Conservation (phyloP, 208 protist species). For the Trypanosoma vivax region DNA sequence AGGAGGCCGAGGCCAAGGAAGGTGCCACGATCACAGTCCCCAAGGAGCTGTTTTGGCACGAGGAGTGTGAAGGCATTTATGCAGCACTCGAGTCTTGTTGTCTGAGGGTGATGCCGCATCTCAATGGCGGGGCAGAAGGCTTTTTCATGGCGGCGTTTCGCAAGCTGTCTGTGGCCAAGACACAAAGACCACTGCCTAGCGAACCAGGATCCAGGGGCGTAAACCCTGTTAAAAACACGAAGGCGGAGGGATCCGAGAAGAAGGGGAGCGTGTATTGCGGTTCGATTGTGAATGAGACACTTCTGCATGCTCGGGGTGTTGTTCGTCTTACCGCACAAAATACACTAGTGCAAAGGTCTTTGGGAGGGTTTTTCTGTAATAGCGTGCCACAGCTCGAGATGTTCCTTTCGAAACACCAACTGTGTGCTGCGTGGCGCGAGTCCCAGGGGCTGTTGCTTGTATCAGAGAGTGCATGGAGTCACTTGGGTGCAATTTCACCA, state of each 20-base stretch:
- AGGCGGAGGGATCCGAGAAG: not conserved
- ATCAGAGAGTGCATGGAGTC: slow-evolving; percentile 17
- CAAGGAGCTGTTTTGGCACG: slow-evolving; percentile 35
- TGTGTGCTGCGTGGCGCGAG: slow-evolving; percentile 33
- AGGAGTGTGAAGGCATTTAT: not conserved
- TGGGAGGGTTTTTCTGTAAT: slow-evolving; percentile 28
- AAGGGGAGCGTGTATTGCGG: not conserved
- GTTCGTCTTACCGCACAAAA: slow-evolving; percentile 12
- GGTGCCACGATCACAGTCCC: slow-evolving; percentile 11
- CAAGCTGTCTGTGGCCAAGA: slow-evolving; percentile 1
- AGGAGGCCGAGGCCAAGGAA: slow-evolving; percentile 32
- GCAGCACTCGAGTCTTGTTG: slow-evolving; percentile 22
- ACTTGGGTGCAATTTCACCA: slow-evolving; percentile 15
- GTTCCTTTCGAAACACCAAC: slow-evolving; percentile 7
- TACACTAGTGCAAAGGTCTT: slow-evolving; percentile 19
- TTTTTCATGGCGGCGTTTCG: slow-evolving; percentile 70
- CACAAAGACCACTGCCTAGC: not conserved
- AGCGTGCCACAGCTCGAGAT: slow-evolving; percentile 3
- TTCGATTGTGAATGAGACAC: slow-evolving; percentile 1
- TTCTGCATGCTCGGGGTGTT: slow-evolving; percentile 16
- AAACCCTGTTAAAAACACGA: not conserved
- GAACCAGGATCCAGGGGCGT: not conserved
- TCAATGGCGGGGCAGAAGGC: slow-evolving; percentile 44
- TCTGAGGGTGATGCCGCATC: slow-evolving; percentile 66
- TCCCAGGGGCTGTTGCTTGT: slow-evolving; percentile 35